Percentiles rank a stretch among this genome's conserved stretches.
Conservation (phyloP, 129 eudicot species). For the Pittosporum tobira region DNA sequence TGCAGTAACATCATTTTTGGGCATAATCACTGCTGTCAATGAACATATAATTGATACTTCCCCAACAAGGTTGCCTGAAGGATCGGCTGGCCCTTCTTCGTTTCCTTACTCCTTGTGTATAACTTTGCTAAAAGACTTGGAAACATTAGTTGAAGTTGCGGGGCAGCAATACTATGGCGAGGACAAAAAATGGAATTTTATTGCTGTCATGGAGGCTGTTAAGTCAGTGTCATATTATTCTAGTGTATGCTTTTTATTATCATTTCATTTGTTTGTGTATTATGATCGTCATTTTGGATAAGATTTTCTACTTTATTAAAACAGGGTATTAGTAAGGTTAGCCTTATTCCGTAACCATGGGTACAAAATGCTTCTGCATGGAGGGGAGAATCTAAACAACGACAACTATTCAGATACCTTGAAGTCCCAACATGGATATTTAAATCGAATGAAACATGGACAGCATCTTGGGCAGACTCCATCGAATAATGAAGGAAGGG, state of each 20-base stretch:
- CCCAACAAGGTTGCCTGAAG: conserved; percentile 29
- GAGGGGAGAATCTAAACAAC: conserved; percentile 60
- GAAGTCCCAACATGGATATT: conserved; percentile 20
- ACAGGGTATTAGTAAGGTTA: conserved; percentile 74
- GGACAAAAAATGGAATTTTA: conserved; percentile 82
- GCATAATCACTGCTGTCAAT: conserved; percentile 72
- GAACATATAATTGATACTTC: conserved; percentile 79
- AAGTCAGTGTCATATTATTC: conserved; percentile 40
- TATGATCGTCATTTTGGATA: neutral
- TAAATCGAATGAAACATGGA: conserved; percentile 24
- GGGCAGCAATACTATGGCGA: conserved; percentile 78
- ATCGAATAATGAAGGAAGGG: conserved; percentile 69
- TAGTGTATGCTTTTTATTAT: conserved; percentile 7
- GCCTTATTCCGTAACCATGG: conserved; percentile 60
- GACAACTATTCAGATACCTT: conserved; percentile 27
- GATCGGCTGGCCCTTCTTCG: conserved; percentile 30
- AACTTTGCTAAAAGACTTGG: conserved; percentile 73
- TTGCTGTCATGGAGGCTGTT: conserved; percentile 65
- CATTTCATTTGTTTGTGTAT: neutral
- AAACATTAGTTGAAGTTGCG: conserved; percentile 82
- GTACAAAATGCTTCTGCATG: conserved; percentile 87
- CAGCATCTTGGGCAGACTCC: conserved; percentile 25
- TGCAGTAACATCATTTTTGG: conserved; percentile 83
- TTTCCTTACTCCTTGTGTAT: conserved; percentile 73
- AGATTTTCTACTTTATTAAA: conserved; percentile 4